Percentiles rank a stretch among this genome's conserved stretches.
Conservation (phyloP, 225 moss, liverwort and hornwort genomes). For the Physcomitrium patens region DNA sequence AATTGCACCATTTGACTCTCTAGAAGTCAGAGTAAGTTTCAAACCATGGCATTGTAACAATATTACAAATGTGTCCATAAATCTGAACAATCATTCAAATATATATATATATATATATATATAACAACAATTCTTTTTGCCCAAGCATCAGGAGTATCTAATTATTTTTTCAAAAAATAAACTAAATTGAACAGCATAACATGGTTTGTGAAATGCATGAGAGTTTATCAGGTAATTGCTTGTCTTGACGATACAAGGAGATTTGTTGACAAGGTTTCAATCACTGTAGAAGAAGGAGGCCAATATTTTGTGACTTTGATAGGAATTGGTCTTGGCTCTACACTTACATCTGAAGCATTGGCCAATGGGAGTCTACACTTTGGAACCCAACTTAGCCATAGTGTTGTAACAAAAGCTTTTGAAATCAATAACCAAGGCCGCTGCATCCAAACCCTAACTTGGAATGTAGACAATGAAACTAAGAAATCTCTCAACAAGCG, state of each 20-base stretch:
- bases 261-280: conserved; percentile 57
- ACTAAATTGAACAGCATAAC: neutral
- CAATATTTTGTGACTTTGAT: conserved; percentile 57
- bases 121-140: neutral
- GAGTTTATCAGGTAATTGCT: conserved; percentile 53
- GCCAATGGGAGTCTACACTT: conserved; percentile 68
- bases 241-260: conserved; percentile 68
- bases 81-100: no score
- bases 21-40: conserved; percentile 47
- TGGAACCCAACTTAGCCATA: conserved; percentile 67
- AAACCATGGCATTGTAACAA: neutral
- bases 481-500: conserved; percentile 34
- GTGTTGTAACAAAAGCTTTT: conserved; percentile 50
- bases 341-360: conserved; percentile 61
- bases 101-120: no score
- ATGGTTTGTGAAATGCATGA: neutral
- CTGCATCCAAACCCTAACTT: conserved; percentile 53
- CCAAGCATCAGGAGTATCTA: no score
- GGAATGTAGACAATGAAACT: conserved; percentile 42
- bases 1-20: conserved; percentile 50
- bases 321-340: conserved; percentile 64
- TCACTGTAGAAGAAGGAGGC: conserved; percentile 70
- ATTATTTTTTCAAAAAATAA: neutral
- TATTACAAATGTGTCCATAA: neutral
- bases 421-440: conserved; percentile 69